Evolutionary conservation across 2,329 filamentous ascomycete species (phyloP).

Genomic region (Sphaerostilbella broomeana): DNA sequence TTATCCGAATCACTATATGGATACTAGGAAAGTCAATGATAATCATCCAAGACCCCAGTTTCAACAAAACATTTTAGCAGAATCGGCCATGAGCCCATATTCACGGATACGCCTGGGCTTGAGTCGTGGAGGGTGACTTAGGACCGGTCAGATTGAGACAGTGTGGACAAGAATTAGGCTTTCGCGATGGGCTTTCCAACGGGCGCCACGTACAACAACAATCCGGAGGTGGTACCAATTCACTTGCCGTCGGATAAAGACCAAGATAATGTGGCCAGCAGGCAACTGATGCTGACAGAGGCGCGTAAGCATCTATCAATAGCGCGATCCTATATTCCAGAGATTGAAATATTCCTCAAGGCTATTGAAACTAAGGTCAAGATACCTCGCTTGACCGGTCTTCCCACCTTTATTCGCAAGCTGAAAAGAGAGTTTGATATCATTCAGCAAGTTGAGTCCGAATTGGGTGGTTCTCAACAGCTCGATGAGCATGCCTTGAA

Average conservation of each 20-base stretch:
- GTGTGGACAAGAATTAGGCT: not conserved
- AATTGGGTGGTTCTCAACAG: slow-evolving; percentile 7
- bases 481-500: slow-evolving; percentile 12
- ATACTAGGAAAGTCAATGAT: no score
- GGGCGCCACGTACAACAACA: not conserved
- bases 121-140: not conserved
- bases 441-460: slow-evolving; percentile 12
- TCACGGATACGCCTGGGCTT: not conserved
- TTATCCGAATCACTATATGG: not conserved
- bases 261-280: slow-evolving; percentile 3
- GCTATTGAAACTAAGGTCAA: slow-evolving; percentile 10
- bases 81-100: not conserved
- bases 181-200: slow-evolving; percentile 1
- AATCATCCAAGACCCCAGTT: no score
- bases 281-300: slow-evolving; percentile 10
- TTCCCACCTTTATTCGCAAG: slow-evolving; percentile 19
- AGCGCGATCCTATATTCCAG: slow-evolving; percentile 14
- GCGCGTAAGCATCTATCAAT: slow-evolving; percentile 9
- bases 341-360: slow-evolving; percentile 16
- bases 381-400: slow-evolving; percentile 15
- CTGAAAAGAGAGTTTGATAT: slow-evolving; percentile 16
- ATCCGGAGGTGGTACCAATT: not conserved
- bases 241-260: not conserved
- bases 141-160: not conserved
- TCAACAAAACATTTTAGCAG: no score